Evolutionary conservation across 305 asterid species (phyloP), one percentile per base, ranked within the genome.

Genomic region (Andrographis paniculata): DNA sequence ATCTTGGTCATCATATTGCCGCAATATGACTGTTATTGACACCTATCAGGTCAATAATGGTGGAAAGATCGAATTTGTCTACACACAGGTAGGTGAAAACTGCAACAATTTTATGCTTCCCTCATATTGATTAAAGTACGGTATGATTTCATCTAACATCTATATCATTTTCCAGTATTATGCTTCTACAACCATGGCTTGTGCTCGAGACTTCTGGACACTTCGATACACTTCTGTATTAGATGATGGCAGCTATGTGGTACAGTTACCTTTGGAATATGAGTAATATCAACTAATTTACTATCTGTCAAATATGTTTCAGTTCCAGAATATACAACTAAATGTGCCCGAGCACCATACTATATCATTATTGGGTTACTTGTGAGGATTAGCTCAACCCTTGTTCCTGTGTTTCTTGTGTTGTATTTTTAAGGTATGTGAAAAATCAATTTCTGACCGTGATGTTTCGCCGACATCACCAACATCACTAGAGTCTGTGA

Each of bases 151-250:
- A 28, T 28, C 33, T 28, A 28, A 28, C 7, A n/a, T 28, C 7
- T 28, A 12, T 28, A 6, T 24, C 30, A 24, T 45, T 52, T 46
- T 50, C 45, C 59, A 75, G 83, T 59, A 50, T 51, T 68, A 75
- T 57, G 72, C 77, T 61, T 70, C 74, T 23, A 71, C 77, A 14
- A 68, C 55, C 52, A 28, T 75, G 65, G 74, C 79, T 9, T 60
- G 50, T 58, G 74, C 77, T 54, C 72, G 79, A 53, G 72, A 75
- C 63, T 72, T 75, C 46, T 75, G 79, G 76, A 71, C 69, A 17
- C 20, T 75, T 37, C 65, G 83, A 75, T 70, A 56, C 60, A 58
- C 75, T 65, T 68, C 65, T 14, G 17, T 52, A 20, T 42, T 66
- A 38, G 72, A 60, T 20, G 74, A 75, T 48, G 79, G 76, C 9